phyloP scores from a whole-genome alignment of 805 yeast genomes.

The Tetrapisispora arboricola region DNA sequence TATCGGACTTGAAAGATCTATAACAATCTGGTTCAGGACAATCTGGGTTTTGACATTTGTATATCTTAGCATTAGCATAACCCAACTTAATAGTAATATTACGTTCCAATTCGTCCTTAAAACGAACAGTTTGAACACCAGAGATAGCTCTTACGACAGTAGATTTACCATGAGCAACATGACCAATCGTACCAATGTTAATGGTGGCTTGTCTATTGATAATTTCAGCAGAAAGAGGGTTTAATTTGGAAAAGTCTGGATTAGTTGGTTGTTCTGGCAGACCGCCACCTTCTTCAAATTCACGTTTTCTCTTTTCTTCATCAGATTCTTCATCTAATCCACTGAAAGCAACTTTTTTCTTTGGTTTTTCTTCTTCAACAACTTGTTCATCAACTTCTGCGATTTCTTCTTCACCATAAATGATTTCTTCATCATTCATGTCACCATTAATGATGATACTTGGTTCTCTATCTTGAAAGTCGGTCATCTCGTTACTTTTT shows the following conservation, averaged over 20 bases:
- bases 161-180: slow-evolving; percentile 91
- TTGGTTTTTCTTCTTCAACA: slow-evolving; percentile 31
- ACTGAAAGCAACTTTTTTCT: slow-evolving; percentile 79
- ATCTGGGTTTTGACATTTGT: slow-evolving; percentile 74
- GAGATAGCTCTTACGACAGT: slow-evolving; percentile 94
- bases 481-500: slow-evolving; percentile 41
- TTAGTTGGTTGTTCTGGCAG: slow-evolving; percentile 90
- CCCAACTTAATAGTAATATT: slow-evolving; percentile 97
- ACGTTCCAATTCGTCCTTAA: slow-evolving; percentile 98
- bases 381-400: slow-evolving; percentile 31
- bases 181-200: slow-evolving; percentile 95
- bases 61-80: slow-evolving; percentile 97
- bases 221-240: slow-evolving; percentile 89
- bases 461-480: slow-evolving; percentile 77
- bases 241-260: slow-evolving; percentile 72
- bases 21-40: slow-evolving; percentile 95
- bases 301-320: slow-evolving; percentile 69
- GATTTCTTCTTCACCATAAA: slow-evolving; percentile 32
- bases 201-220: slow-evolving; percentile 98
- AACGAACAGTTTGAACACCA: slow-evolving; percentile 98
- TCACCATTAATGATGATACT: slow-evolving; percentile 68
- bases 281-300: slow-evolving; percentile 97
- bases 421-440: slow-evolving; percentile 28
- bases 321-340: slow-evolving; percentile 56
- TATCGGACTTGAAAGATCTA: slow-evolving; percentile 87